Evolutionary conservation across 2,329 filamentous ascomycete genomes (phyloP).

Genomic region (Coleophoma cylindrospora): DNA sequence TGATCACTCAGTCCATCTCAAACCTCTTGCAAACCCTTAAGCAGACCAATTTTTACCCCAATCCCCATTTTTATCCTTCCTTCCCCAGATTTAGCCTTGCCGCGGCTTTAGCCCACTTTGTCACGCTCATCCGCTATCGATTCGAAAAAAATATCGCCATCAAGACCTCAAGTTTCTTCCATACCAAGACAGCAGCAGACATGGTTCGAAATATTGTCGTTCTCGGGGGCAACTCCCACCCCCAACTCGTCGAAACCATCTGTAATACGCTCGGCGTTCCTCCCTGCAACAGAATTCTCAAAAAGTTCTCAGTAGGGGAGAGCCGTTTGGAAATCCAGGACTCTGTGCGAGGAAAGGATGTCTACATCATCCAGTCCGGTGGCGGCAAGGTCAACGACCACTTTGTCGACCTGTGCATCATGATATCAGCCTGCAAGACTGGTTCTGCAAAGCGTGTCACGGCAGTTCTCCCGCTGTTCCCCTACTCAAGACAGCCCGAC

Average conservation of each 20-base stretch:
- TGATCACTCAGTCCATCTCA: neutral
- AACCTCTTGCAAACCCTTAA: neutral
- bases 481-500: conserved; percentile 94
- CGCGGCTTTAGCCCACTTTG: conserved; percentile 14
- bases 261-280: conserved; percentile 85
- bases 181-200: conserved; percentile 1
- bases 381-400: conserved; percentile 93
- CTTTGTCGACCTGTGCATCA: conserved; percentile 94
- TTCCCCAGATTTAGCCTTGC: neutral
- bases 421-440: conserved; percentile 95
- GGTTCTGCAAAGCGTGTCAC: conserved; percentile 91
- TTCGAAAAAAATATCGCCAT: conserved; percentile 2
- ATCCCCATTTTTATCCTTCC: neutral
- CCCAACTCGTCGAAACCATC: conserved; percentile 78
- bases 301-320: conserved; percentile 93
- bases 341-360: conserved; percentile 95
- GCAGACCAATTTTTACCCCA: neutral
- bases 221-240: conserved; percentile 89
- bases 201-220: conserved; percentile 97
- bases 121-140: conserved; percentile 18
- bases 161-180: neutral
- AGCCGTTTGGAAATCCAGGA: conserved; percentile 94
- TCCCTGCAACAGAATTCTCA: conserved; percentile 76
- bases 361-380: conserved; percentile 95
- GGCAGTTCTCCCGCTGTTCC: conserved; percentile 90